Percentiles rank a stretch among this genome's conserved stretches.
These are phyloP conservation scores for Colletotrichum trifolii DNA, from an alignment of 2,329 filamentous ascomycete genomes.

Conservation along the genomic window DNA sequence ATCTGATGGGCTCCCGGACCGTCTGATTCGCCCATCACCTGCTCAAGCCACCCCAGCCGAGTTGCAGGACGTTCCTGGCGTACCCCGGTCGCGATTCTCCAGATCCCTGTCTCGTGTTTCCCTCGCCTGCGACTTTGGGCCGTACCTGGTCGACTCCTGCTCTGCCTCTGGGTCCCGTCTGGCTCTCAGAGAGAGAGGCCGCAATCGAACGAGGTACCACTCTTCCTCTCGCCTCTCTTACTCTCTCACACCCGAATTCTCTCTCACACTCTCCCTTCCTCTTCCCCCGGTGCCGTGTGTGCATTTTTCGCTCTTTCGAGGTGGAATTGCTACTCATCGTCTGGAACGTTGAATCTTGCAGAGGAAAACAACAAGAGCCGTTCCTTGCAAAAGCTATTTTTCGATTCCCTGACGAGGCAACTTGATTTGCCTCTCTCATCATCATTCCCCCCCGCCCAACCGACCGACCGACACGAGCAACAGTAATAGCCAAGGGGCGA, in stretches of 20 bases:
- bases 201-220: conserved; percentile 29
- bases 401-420: conserved; percentile 36
- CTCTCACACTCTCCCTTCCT: conserved; percentile 28
- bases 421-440: neutral
- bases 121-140: conserved; percentile 31
- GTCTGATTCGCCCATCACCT: conserved; percentile 26
- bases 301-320: conserved; percentile 37
- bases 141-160: conserved; percentile 32
- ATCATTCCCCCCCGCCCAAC: conserved; percentile 8
- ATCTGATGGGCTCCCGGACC: conserved; percentile 11
- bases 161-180: neutral
- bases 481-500: conserved; percentile 34
- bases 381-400: conserved; percentile 30
- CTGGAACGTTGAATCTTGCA: conserved; percentile 39
- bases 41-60: conserved; percentile 24
- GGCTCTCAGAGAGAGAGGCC: conserved; percentile 7
- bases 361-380: conserved; percentile 26
- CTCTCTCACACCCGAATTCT: conserved; percentile 23
- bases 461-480: conserved; percentile 31
- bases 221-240: conserved; percentile 33
- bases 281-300: conserved; percentile 31
- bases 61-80: conserved; percentile 18
- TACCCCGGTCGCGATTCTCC: conserved; percentile 26
- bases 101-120: conserved; percentile 37
- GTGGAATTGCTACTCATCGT: conserved; percentile 39